phyloP scores from a whole-genome alignment of 1,284 basidiomycete genomes.

The Trichosporon asahii region DNA sequence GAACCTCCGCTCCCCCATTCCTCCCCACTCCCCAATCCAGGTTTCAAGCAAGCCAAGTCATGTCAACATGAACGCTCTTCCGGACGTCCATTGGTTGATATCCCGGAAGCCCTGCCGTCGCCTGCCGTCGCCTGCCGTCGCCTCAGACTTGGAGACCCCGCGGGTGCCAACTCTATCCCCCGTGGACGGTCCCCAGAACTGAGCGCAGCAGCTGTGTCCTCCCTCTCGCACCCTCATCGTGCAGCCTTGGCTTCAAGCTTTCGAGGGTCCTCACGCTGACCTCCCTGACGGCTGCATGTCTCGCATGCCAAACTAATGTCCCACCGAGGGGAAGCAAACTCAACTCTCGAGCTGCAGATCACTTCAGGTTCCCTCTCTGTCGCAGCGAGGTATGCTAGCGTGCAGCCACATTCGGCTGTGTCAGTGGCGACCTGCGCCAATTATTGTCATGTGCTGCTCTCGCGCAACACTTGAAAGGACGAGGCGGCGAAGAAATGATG shows the following conservation, averaged over 20 bases:
- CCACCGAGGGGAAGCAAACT: neutral
- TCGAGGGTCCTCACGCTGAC: neutral
- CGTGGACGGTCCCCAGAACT: neutral
- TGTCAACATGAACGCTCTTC: conserved; percentile 23
- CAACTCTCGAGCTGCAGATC: neutral
- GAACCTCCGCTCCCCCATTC: neutral
- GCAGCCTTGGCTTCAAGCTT: neutral
- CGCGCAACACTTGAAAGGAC: neutral
- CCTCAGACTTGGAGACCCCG: neutral
- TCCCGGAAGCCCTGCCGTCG: too few species aligned
- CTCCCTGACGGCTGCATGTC: neutral
- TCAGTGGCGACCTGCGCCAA: neutral
- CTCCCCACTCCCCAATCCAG: neutral
- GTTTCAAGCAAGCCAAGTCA: conserved; percentile 35
- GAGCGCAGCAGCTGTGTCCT: neutral
- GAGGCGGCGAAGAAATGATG: neutral
- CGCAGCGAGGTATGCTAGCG: neutral
- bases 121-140: neutral
- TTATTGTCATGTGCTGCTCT: neutral
- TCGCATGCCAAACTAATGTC: neutral
- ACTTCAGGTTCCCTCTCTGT: neutral
- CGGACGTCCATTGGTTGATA: neutral
- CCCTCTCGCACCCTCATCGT: neutral
- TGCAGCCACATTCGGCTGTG: neutral
- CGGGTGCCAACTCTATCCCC: neutral